Evolutionary conservation across 306 rosid species (phyloP), one percentile per base, ranked within the genome.

Genomic region (Lotus japonicus): DNA sequence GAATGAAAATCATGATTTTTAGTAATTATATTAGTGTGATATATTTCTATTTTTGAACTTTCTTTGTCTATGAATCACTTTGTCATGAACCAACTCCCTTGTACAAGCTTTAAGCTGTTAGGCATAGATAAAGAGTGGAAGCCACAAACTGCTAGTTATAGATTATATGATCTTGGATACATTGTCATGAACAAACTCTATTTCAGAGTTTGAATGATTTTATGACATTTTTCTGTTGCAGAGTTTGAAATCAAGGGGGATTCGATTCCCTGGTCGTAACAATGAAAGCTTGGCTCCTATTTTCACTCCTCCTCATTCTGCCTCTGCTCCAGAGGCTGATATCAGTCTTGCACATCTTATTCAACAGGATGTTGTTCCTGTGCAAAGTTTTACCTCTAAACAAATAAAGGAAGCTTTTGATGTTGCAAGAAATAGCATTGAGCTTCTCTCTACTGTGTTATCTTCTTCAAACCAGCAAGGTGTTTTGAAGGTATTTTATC

Each of bases 181-280:
- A 16, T 54, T 28, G 18, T 12, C 42, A 28, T 56, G 10, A 23
- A 21, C 9, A 7, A 21, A 54, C 11, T 48, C 53, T 48, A 12
- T 45, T 13, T n/a, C n/a, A 53, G 14, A 21, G 16, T 53, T 17
- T 59, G 13, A 9, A 38, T 5, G 11, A 11, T 19, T 42, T 41
- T 61, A 10, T n/a, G 7, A 3, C 14, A 64, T 53, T 50, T 77
- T 58, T 76, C 31, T 56, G 68, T 73, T 68, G 44, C 88, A 92
- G 98, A 89, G 89, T 79, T 84, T 92, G 77, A 89, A 71, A 76
- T 86, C 87, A 52, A 83, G 96, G 79, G 97, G 98, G 56, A 73
- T 92, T 70, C 82, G 87, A 36, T 92, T 92, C 86, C 98, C 98
- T 11, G 84, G 80, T 18, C 87, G 94, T n/a, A 87, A 83, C 85